phyloP scores from a whole-genome alignment of 441 rosid genomes.

The Populus hybrid region DNA sequence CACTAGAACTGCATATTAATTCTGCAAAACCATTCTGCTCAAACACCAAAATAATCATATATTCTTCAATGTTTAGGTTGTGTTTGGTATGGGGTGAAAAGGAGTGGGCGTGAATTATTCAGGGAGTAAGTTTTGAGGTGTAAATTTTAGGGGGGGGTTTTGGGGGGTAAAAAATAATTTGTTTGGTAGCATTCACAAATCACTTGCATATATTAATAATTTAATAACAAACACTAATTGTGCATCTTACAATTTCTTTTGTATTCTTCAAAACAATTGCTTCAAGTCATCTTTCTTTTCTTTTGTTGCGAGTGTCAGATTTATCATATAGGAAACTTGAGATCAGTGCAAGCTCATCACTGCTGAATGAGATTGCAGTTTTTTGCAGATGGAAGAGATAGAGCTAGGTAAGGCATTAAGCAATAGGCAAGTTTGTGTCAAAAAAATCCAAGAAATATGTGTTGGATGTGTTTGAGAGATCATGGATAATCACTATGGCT shows the following conservation, averaged over 20 bases:
- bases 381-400: background rate
- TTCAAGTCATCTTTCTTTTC: background rate
- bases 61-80: background rate
- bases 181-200: background rate
- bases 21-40: background rate
- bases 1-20: background rate
- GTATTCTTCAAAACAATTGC: background rate
- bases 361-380: background rate
- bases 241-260: background rate
- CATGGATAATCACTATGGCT: background rate
- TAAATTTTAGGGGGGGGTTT: background rate
- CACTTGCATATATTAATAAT: background rate
- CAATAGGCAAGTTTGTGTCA: background rate
- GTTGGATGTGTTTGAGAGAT: background rate
- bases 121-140: background rate
- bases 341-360: background rate
- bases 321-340: background rate
- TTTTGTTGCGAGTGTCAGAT: background rate
- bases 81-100: background rate
- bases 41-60: background rate
- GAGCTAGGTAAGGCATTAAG: background rate
- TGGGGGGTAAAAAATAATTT: background rate
- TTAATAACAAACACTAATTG: background rate
- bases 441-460: background rate
- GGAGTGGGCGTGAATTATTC: background rate